Evolutionary conservation across 1,284 basidiomycete genomes (phyloP), one percentile per base, ranked within the genome.

Genomic region (Ceratobasidium theobromae): DNA sequence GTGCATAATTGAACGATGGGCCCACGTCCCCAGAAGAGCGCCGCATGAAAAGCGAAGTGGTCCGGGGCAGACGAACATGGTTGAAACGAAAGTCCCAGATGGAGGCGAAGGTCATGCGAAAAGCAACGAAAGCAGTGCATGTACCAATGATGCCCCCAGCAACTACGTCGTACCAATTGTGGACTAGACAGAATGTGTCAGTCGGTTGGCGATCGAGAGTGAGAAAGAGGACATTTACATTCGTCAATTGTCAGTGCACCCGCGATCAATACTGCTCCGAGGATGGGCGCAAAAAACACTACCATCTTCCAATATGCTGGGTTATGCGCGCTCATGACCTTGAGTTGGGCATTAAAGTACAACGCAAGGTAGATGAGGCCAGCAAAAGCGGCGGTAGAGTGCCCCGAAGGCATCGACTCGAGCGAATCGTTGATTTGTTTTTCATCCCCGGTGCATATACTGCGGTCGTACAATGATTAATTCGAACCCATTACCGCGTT

Each of bases 221-320:
- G 12, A 53, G 33, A n/a, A 16, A 23, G 30, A 54, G 23, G 11
- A 21, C 9, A 68, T 73, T 67, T 69, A 73, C 80, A 84, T 75
- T 83, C 78, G 72, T 85, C 83, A 48, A 85, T 81, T 0, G 81
- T 84, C 67, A 85, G 73, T n/a, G 81, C 79, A 4, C 81, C 82
- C 1, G 80, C 80, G 60, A 85, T 85, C 45, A 86, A 75, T 16
- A 75, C 78, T 0, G 83, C 83, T n/a, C 83, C 84, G 57, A 85
- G 80, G 1, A 85, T 67, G 21, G 83, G 84, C 5, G 80, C 79
- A 67, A 85, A 82, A 69, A 84, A 79, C 25, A 84, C 69, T 66
- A 85, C 76, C 80, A 84, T 83, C 73, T 85, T 85, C 84, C 84
- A 85, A 73, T 83, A 85, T 5, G 79, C 79, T 6, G 77, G 76